Percentiles rank a stretch among this genome's conserved stretches.
phyloP scores from a whole-genome alignment of 73 alveolate species.

The Paramecium octaurelia region DNA sequence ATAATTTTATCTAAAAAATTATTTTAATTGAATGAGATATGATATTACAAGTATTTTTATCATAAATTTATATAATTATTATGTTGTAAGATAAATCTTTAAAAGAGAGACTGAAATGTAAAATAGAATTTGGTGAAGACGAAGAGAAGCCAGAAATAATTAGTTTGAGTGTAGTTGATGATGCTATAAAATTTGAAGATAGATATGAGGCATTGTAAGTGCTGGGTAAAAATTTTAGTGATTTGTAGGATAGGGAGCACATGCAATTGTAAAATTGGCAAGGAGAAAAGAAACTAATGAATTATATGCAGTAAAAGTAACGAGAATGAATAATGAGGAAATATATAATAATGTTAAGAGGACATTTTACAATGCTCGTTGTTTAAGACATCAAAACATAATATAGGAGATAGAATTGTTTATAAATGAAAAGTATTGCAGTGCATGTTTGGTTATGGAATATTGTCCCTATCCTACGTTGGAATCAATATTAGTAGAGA shows the following conservation, averaged over 20 bases:
- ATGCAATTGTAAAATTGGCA: slow-evolving; percentile 47
- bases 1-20: background rate
- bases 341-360: slow-evolving; percentile 41
- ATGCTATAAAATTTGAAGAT: background rate
- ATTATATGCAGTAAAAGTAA: slow-evolving; percentile 55
- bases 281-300: slow-evolving; percentile 30
- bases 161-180: background rate
- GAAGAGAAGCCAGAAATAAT: slow-evolving; percentile 32
- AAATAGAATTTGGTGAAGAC: slow-evolving; percentile 8
- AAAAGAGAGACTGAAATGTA: background rate
- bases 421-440: slow-evolving; percentile 49
- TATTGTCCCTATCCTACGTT: slow-evolving; percentile 56
- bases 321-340: slow-evolving; percentile 46
- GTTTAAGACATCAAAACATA: slow-evolving; percentile 41
- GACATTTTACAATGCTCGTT: slow-evolving; percentile 42
- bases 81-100: background rate
- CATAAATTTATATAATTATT: background rate
- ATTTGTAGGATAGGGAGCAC: slow-evolving; percentile 49
- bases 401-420: slow-evolving; percentile 33
- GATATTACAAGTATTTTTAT: background rate
- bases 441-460: slow-evolving; percentile 60
- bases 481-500: background rate
- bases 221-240: background rate
- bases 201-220: background rate
- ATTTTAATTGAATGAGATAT: background rate